Evolutionary conservation across 1,284 basidiomycete genomes (phyloP).

Genomic region (Cryptococcus hybrid): DNA sequence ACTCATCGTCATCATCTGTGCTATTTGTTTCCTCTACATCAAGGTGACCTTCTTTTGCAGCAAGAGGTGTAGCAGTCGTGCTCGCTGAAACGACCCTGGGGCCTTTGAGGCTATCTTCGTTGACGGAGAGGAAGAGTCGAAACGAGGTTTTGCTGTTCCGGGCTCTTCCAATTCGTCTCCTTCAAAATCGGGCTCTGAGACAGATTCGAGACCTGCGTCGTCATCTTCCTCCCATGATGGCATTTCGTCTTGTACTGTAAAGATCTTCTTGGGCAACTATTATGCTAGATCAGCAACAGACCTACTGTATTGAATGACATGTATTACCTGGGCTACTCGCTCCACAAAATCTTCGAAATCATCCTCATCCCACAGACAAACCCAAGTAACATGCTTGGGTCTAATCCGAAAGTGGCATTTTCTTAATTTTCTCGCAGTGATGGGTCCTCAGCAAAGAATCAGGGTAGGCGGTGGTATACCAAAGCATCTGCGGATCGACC

Average conservation of each 20-base stretch:
- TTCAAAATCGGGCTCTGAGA: slow-evolving; percentile 61
- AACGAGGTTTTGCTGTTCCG: background rate
- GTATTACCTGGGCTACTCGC: slow-evolving; percentile 66
- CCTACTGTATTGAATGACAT: background rate
- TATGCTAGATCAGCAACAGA: slow-evolving; percentile 13
- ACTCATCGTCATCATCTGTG: slow-evolving; percentile 4
- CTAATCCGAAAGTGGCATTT: slow-evolving; percentile 78
- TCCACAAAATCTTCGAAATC: slow-evolving; percentile 81
- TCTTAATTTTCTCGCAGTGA: slow-evolving; percentile 89
- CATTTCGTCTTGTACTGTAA: slow-evolving; percentile 79
- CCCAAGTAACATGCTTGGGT: slow-evolving; percentile 95
- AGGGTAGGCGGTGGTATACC: slow-evolving; percentile 65
- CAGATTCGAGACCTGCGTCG: slow-evolving; percentile 72
- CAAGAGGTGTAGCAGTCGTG: background rate
- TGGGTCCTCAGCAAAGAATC: slow-evolving; percentile 74
- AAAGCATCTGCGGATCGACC: slow-evolving; percentile 52
- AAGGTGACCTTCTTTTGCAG: background rate
- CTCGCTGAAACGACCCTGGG: background rate
- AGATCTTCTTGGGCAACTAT: slow-evolving; percentile 70
- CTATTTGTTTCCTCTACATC: background rate
- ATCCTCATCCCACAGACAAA: slow-evolving; percentile 77
- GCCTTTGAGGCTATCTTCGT: background rate
- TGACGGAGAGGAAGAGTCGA: too few relatives aligned
- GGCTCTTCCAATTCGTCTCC: background rate
- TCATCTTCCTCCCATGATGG: slow-evolving; percentile 74